Conservation (phyloP, 192 early-diverging fungal genomes). For the Backusella mclennaniae region DNA sequence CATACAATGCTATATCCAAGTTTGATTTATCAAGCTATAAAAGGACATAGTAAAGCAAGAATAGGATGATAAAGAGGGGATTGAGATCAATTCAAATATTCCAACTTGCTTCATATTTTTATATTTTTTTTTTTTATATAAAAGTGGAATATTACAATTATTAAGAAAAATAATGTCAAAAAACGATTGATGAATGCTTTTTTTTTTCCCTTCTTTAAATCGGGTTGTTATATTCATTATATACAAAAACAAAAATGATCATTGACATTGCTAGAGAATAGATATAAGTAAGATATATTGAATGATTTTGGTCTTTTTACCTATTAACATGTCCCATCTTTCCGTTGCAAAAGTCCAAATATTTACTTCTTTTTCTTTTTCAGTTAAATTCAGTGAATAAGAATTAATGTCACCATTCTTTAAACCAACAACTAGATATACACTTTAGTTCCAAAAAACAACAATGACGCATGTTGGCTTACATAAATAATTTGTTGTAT, state of each 20-base stretch:
- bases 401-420: conserved; percentile 15
- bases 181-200: neutral
- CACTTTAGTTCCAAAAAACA: neutral
- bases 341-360: conserved; percentile 17
- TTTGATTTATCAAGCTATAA: neutral
- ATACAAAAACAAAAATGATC: conserved; percentile 13
- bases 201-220: neutral
- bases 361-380: conserved; percentile 5
- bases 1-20: neutral
- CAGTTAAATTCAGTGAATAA: conserved; percentile 7
- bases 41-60: too few relatives aligned
- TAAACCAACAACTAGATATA: conserved; percentile 11
- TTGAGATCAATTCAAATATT: too few relatives aligned
- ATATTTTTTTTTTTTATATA: too few relatives aligned
- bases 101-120: too few relatives aligned
- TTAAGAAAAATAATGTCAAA: too few relatives aligned
- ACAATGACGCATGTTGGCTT: neutral
- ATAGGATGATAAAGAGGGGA: neutral
- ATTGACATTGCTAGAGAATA: conserved; percentile 9
- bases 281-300: neutral
- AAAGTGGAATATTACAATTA: neutral
- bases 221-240: conserved; percentile 7
- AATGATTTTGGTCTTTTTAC: neutral
- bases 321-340: conserved; percentile 20
- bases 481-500: conserved; percentile 12